These are phyloP conservation scores for Ascodesmis nigricans DNA, from an alignment of 495 filamentous ascomycete genomes.

Conservation along the genomic window DNA sequence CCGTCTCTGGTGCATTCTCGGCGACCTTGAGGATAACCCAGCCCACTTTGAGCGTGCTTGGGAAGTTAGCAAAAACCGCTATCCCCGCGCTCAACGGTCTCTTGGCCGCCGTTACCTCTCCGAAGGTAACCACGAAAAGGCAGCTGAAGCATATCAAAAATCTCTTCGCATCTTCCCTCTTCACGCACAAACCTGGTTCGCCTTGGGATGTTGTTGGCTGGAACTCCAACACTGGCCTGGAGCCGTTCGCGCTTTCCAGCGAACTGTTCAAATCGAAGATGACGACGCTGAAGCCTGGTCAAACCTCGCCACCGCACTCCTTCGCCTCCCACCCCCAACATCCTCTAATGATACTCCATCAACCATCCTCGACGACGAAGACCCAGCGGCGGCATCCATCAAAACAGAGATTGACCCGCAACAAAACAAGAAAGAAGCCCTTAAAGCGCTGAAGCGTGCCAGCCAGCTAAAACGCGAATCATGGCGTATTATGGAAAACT, in stretches of 20 bases:
- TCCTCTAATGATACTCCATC: neutral
- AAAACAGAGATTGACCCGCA: conserved; percentile 23
- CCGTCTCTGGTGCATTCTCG: conserved; percentile 77
- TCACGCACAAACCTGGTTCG: conserved; percentile 67
- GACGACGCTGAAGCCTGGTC: conserved; percentile 84
- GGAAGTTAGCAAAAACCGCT: conserved; percentile 61
- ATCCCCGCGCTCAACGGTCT: conserved; percentile 68
- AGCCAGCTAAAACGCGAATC: conserved; percentile 59
- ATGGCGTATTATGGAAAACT: conserved; percentile 87
- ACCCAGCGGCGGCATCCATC: neutral
- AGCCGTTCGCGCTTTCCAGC: conserved; percentile 68
- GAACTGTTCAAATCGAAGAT: conserved; percentile 60
- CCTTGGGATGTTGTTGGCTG: conserved; percentile 69
- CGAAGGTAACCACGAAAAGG: conserved; percentile 38
- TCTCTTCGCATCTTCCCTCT: conserved; percentile 59
- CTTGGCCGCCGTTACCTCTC: conserved; percentile 56
- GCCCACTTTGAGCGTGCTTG: conserved; percentile 65
- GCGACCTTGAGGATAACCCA: conserved; percentile 60
- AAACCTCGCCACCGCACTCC: conserved; percentile 69
- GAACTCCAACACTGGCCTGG: conserved; percentile 51
- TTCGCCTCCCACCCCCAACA: conserved; percentile 24
- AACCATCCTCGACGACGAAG: conserved; percentile 22
- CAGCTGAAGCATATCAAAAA: conserved; percentile 53
- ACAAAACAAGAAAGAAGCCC: conserved; percentile 46
- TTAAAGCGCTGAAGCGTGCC: conserved; percentile 65